Evolutionary conservation across 768 basidiomycete species (phyloP).

Genomic region (Flagelloscypha sp.): DNA sequence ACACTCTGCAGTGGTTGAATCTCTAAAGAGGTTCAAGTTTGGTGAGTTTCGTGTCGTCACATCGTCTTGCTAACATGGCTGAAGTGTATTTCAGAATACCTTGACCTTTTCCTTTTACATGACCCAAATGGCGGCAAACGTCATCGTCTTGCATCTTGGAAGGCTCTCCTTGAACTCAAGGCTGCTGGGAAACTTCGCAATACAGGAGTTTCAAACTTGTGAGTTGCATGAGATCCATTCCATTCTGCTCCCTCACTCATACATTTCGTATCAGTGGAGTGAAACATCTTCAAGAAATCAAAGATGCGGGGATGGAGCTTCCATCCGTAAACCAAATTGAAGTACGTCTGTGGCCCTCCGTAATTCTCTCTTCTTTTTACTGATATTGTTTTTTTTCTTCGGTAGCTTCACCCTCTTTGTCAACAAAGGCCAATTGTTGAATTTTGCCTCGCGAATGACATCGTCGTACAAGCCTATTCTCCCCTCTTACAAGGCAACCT

Average conservation of each 20-base stretch:
- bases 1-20: no score
- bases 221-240: constrained; percentile 17
- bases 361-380: no score
- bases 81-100: no score
- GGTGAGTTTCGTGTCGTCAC: no score
- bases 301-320: constrained; percentile 46
- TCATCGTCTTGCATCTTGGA: constrained; percentile 66
- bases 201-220: constrained; percentile 83
- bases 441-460: constrained; percentile 55
- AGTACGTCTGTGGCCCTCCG: constrained; percentile 26
- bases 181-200: constrained; percentile 56
- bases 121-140: constrained; percentile 2
- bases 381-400: constrained; percentile 1
- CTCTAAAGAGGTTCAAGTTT: no score
- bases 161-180: constrained; percentile 56
- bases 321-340: constrained; percentile 82
- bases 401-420: constrained; percentile 74
- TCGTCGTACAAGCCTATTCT: constrained; percentile 71
- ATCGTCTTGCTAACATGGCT: no score
- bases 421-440: constrained; percentile 74
- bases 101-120: neutral
- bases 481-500: constrained; percentile 60
- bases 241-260: neutral
- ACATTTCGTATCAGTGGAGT: constrained; percentile 43
- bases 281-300: constrained; percentile 71